These are phyloP conservation scores for Mucor piriformis DNA, from an alignment of 371 early-diverging fungal genomes.

Conservation along the genomic window DNA sequence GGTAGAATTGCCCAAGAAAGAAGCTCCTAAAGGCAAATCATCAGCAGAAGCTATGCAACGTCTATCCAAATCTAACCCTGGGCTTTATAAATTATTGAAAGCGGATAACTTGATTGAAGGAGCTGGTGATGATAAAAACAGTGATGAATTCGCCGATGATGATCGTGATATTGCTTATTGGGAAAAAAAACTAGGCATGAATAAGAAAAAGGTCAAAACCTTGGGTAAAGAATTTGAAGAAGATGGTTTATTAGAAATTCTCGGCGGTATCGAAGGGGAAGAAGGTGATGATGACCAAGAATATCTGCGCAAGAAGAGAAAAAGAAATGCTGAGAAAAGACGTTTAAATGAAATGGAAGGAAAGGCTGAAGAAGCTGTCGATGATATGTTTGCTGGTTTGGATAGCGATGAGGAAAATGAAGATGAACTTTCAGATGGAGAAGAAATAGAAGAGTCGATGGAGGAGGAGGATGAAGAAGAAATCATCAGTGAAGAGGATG, in stretches of 20 bases:
- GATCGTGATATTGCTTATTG: conserved; percentile 78
- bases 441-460: conserved; percentile 4
- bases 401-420: conserved; percentile 24
- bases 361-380: conserved; percentile 43
- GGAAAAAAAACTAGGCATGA: conserved; percentile 76
- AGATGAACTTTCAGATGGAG: conserved; percentile 1
- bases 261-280: conserved; percentile 35
- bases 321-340: conserved; percentile 40
- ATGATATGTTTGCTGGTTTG: conserved; percentile 38
- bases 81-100: conserved; percentile 66
- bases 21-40: conserved; percentile 9
- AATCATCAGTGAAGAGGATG: not conserved
- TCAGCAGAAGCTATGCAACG: conserved; percentile 60
- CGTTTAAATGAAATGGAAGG: conserved; percentile 42
- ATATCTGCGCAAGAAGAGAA: conserved; percentile 46
- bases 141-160: conserved; percentile 63
- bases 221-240: conserved; percentile 60
- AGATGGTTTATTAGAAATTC: conserved; percentile 55
- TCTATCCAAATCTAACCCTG: conserved; percentile 69
- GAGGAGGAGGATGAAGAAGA: conserved; percentile 3
- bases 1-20: not conserved
- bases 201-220: conserved; percentile 59
- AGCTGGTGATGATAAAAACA: conserved; percentile 17
- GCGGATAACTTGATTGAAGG: conserved; percentile 60
- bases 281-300: conserved; percentile 47